Base-by-base conservation (phyloP, 805 yeast genomes). In the Citeromyces matritensis region DNA sequence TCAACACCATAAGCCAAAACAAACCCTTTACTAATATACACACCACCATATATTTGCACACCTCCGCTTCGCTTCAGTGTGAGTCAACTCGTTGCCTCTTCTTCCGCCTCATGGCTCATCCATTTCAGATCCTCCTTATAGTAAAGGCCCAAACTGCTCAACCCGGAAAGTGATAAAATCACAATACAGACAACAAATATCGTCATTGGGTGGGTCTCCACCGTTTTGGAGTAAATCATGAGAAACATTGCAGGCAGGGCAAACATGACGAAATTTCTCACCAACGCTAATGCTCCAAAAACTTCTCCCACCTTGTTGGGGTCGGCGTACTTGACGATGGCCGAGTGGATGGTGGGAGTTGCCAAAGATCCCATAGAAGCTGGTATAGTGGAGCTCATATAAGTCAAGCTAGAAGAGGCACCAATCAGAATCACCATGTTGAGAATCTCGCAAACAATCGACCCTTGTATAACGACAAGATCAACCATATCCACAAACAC, bases 201-300 rank as follows among this genome's bases (percentile, higher is more conserved):
- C 9, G 53, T 25, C 26, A 46, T 49, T 2, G 73, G 69, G 7
- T 44, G 40, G n/a, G 33, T 35, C 2, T 52, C 42, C 10, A 68
- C 53, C 0, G 70, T 62, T 2, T 42, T 31, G 0, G 68, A 58
- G 39, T 77, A 79, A 15, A 73, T 33, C 2, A 55, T 49, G 11
- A 76, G 48, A 23, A 67, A 47, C 0, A 56, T 11, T 5, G 71
- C 49, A 1, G 88, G 84, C 1, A 61, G 51, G 6, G 64, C 34
- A 36, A 75, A 52, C 36, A 56, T 49, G 4, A 65, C 48, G 0
- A 65, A 30, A 39, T 70, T 74, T 44, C 72, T 69, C 11, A 76
- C 45, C 31, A 79, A 47, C 0, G 83, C 69, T 28, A 78, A 48
- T 1, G 77, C 83, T 7, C 88, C 85, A 52, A 77, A 78, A 11